These are phyloP conservation scores for Xylaria sp. DNA, from an alignment of 2,329 filamentous ascomycete genomes.

Conservation along the genomic window DNA sequence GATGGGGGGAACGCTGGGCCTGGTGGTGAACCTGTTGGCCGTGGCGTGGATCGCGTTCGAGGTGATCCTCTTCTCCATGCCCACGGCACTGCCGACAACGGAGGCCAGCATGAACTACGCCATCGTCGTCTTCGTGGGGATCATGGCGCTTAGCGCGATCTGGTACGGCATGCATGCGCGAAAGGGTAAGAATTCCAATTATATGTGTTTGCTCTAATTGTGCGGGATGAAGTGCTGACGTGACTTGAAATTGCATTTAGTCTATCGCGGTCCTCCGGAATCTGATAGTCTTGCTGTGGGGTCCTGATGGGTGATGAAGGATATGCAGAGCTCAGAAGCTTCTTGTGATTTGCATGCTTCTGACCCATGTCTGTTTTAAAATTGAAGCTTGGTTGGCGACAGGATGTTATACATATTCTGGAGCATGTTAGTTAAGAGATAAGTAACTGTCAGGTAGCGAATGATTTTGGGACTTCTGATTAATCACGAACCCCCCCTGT, in stretches of 20 bases:
- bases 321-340: too few species aligned
- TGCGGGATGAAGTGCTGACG: slow-evolving; percentile 3
- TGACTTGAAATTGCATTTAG: slow-evolving; percentile 13
- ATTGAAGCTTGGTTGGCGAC: too few species aligned
- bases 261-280: slow-evolving; percentile 36
- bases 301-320: slow-evolving; percentile 21
- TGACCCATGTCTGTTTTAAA: too few species aligned
- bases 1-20: slow-evolving; percentile 46
- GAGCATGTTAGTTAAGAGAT: too few species aligned
- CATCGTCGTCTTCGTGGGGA: slow-evolving; percentile 55
- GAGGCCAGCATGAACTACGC: slow-evolving; percentile 51
- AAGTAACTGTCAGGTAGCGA: too few species aligned
- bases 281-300: slow-evolving; percentile 33
- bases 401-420: too few species aligned
- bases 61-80: slow-evolving; percentile 53
- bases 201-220: not conserved
- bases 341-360: too few species aligned
- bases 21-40: slow-evolving; percentile 48
- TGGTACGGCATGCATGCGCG: slow-evolving; percentile 56
- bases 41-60: slow-evolving; percentile 56
- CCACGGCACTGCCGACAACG: slow-evolving; percentile 36
- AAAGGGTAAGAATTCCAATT: slow-evolving; percentile 45
- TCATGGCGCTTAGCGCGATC: slow-evolving; percentile 39
- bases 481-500: too few species aligned
- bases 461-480: too few species aligned